Evolutionary conservation across 2,329 filamentous ascomycete genomes (phyloP).

Genomic region (Fusarium buxicola): DNA sequence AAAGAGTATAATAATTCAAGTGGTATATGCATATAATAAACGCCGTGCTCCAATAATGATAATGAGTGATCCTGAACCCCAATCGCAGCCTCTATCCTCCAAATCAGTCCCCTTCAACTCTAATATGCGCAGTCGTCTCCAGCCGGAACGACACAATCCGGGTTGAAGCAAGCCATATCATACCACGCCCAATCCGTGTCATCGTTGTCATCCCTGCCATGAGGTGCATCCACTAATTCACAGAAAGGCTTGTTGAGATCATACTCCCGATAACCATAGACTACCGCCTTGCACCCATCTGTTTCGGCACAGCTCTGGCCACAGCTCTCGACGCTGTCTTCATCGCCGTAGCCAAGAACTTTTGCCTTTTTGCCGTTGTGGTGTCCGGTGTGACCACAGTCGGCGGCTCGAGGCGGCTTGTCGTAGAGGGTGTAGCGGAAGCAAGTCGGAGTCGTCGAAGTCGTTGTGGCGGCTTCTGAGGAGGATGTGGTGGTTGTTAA

Average conservation of each 20-base stretch:
- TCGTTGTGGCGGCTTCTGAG: neutral
- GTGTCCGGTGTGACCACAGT: conserved; percentile 23
- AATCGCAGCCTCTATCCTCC: neutral
- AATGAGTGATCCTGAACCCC: neutral
- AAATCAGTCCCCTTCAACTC: neutral
- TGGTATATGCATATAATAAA: conserved; percentile 22
- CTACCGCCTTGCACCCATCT: conserved; percentile 18
- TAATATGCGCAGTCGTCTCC: conserved; percentile 28
- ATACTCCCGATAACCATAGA: conserved; percentile 26
- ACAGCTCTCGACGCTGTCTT: conserved; percentile 28
- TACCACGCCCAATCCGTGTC: conserved; percentile 31
- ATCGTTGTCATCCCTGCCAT: conserved; percentile 18
- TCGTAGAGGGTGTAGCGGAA: conserved; percentile 31
- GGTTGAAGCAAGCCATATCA: conserved; percentile 32
- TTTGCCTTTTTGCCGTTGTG: conserved; percentile 19
- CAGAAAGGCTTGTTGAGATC: conserved; percentile 33
- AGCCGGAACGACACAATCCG: conserved; percentile 23
- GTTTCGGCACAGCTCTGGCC: conserved; percentile 30
- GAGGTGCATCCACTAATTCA: conserved; percentile 15
- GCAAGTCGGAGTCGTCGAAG: conserved; percentile 25
- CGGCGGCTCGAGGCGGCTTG: conserved; percentile 5
- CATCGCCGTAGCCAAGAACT: conserved; percentile 24
- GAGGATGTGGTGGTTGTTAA: conserved; percentile 9
- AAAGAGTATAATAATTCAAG: neutral
- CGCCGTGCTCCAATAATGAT: neutral